phyloP scores from a whole-genome alignment of 192 early-diverging fungal species.

The Oehlia diaphana region DNA sequence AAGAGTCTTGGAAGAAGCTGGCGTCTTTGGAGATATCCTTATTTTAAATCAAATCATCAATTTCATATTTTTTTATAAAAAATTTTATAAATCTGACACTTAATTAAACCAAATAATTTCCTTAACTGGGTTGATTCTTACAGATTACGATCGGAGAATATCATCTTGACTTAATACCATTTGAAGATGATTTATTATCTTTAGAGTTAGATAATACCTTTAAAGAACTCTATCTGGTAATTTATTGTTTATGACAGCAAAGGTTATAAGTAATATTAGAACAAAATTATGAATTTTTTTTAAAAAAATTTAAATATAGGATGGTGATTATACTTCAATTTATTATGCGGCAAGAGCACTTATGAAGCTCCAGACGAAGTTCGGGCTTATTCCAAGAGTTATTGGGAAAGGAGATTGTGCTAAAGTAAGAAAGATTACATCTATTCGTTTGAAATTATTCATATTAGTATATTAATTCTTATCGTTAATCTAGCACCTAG shows the following conservation, averaged over 20 bases:
- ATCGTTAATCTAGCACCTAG: conserved; percentile 44
- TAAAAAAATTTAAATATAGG: conserved; percentile 40
- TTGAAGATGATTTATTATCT: conserved; percentile 88
- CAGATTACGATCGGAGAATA: conserved; percentile 79
- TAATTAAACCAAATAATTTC: background rate
- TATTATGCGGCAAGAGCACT: conserved; percentile 76
- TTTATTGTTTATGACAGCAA: background rate
- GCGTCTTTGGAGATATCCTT: conserved; percentile 77
- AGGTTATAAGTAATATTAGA: background rate
- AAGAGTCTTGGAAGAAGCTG: conserved; percentile 90
- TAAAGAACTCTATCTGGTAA: conserved; percentile 76
- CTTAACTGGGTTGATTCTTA: conserved; percentile 21
- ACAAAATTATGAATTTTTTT: background rate
- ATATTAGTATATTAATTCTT: conserved; percentile 15
- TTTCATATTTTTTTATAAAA: background rate
- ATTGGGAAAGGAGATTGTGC: conserved; percentile 88
- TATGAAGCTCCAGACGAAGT: conserved; percentile 87
- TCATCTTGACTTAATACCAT: conserved; percentile 86
- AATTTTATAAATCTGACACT: background rate
- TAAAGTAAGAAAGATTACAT: conserved; percentile 43
- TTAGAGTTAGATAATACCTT: conserved; percentile 85
- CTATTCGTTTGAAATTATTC: background rate
- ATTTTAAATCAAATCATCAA: background rate
- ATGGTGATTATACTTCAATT: conserved; percentile 74
- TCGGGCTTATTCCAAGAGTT: conserved; percentile 88